Percentiles rank a stretch among this genome's conserved stretches.
These are phyloP conservation scores for Pyrenopolyporus hunteri DNA, from an alignment of 495 filamentous ascomycete species.

Conservation along the genomic window DNA sequence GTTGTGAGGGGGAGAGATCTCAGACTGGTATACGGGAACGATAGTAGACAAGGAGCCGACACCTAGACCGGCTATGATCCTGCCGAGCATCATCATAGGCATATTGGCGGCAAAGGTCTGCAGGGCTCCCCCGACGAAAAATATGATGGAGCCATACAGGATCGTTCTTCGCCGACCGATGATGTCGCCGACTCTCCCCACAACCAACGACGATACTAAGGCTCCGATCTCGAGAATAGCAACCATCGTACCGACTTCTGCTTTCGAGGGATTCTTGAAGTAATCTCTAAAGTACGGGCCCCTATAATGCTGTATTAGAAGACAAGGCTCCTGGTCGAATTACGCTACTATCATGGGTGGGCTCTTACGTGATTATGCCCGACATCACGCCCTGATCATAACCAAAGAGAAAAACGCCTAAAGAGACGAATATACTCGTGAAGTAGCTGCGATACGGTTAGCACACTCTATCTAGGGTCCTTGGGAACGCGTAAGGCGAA, in stretches of 20 bases:
- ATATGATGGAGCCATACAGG: conserved; percentile 89
- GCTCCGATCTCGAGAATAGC: conserved; percentile 95
- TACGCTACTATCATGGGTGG: conserved; percentile 4
- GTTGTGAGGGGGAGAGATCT: conserved; percentile 96
- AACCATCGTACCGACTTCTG: conserved; percentile 93
- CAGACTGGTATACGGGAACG: conserved; percentile 96
- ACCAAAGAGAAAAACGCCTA: conserved; percentile 96
- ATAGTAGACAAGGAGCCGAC: conserved; percentile 96
- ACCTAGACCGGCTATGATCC: conserved; percentile 90
- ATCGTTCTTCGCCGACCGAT: conserved; percentile 91
- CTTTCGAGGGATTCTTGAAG: conserved; percentile 83
- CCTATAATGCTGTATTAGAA: conserved; percentile 51
- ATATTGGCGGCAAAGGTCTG: conserved; percentile 83
- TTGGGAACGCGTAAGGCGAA: conserved; percentile 53
- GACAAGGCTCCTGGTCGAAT: conserved; percentile 22
- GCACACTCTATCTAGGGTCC: conserved; percentile 16
- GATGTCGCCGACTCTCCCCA: conserved; percentile 88
- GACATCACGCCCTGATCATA: conserved; percentile 99
- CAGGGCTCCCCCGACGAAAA: conserved; percentile 86
- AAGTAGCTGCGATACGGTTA: conserved; percentile 75
- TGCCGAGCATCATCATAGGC: conserved; percentile 89
- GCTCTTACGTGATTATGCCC: conserved; percentile 81
- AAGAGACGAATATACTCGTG: conserved; percentile 95
- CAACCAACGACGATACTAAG: conserved; percentile 85
- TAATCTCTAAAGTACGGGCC: conserved; percentile 87